Evolutionary conservation across 2,329 filamentous ascomycete species (phyloP).

Genomic region (Beauveria pseudobassiana): DNA sequence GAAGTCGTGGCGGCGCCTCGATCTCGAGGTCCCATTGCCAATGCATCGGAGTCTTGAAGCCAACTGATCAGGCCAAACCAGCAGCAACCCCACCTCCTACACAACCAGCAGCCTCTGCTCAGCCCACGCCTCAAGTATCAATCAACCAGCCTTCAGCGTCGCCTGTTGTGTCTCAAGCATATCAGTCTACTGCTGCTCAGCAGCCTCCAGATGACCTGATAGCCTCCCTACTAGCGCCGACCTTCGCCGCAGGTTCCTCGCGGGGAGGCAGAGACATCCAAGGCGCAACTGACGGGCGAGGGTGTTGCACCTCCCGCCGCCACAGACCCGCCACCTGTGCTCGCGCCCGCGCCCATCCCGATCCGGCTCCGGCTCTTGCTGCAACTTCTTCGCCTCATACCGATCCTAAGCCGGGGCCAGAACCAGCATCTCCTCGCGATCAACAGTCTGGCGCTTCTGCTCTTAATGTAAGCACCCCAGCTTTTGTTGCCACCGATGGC

Average conservation of each 20-base stretch:
- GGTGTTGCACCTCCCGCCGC: neutral
- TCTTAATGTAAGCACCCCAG: neutral
- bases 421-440: constrained; percentile 10
- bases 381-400: neutral
- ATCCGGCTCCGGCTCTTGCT: neutral
- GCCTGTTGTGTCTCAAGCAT: neutral
- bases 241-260: constrained; percentile 27
- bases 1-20: neutral
- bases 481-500: neutral
- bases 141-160: neutral
- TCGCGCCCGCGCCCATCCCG: neutral
- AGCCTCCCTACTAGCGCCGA: neutral
- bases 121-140: neutral
- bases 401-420: neutral
- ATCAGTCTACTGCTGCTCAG: neutral
- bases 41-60: neutral
- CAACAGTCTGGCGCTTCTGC: neutral
- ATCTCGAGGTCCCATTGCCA: neutral
- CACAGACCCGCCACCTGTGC: neutral
- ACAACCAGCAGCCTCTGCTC: neutral
- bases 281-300: neutral
- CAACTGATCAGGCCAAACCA: neutral
- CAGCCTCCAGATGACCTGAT: neutral
- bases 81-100: neutral
- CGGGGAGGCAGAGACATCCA: constrained; percentile 23